Base-by-base conservation (phyloP, 2,329 filamentous ascomycete genomes). In the Ambrosiella cleistominuta region DNA sequence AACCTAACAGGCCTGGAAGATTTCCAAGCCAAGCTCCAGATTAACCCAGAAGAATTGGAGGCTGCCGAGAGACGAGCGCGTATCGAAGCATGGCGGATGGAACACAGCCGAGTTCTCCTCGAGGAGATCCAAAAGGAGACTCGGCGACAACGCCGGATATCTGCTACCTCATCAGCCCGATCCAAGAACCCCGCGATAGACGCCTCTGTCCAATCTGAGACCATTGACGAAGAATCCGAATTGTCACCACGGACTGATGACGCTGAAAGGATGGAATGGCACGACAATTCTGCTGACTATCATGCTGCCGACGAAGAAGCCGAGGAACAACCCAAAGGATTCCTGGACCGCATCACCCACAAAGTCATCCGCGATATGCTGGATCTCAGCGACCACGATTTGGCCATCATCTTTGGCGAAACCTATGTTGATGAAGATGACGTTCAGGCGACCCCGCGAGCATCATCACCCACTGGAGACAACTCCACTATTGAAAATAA, bases 81-180 rank as follows among this genome's bases (percentile, higher is more conserved):
- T 61, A 95, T 98, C 66, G 91, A 97, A 70, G 79, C 81, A 56
- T 98, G 93, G 93, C 80, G 90, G 58, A 71, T 94, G 66, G 91
- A 97, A 66, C 90, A 98, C 68, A 95, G 89, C 68, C 80, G 81
- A 60, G 81, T 88, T 9, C 73, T 98, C 36, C 69, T 96, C 39
- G 86, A 95, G 58, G 88, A 96, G 69, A 90, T 97, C 53, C 86
- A 94, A 69, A 84, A 81, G 62, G 88, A 95, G 70, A 95, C 89
- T 58, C 74, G 75, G 62, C 77, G 85, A 60, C 56, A 60, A 54
- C 79, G 85, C 60, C 76, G 83, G 38, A 78, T 80, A 67, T 83
- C 80, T 7, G 73, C 81, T 63, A 73, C 73, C 50, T 80, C 77
- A 61, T 36, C 63, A 64, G 53, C 61, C 67, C 64, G 39, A 36